A percentile compares a stretch with the other conserved stretches of the same genome.
phyloP scores from a whole-genome alignment of 352 stramenopile genomes.

The Achlya hypogyna region DNA sequence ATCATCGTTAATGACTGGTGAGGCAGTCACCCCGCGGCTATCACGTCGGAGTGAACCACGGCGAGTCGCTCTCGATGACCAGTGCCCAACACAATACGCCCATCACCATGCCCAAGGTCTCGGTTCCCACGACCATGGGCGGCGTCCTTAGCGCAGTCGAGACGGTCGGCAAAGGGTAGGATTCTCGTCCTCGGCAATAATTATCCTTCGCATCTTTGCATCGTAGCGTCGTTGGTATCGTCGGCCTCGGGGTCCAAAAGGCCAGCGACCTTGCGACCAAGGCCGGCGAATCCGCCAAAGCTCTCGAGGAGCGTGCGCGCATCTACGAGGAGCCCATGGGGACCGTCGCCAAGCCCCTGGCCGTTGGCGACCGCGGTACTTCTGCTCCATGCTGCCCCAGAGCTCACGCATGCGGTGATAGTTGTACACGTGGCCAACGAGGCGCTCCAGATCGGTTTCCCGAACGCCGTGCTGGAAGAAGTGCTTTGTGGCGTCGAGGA shows the following conservation, averaged over 20 bases:
- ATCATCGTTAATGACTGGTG: not conserved
- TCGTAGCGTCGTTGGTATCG: constrained; percentile 8
- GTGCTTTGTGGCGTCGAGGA: constrained; percentile 13
- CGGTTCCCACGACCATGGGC: constrained; percentile 16
- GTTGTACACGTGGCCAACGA: constrained; percentile 6
- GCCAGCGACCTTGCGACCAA: constrained; percentile 6
- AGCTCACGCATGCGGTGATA: not conserved
- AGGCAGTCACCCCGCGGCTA: not conserved
- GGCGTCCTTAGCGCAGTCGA: constrained; percentile 5
- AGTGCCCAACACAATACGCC: constrained; percentile 13
- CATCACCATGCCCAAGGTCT: constrained; percentile 14
- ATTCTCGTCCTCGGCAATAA: not conserved
- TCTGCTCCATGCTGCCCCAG: not conserved
- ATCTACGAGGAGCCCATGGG: constrained; percentile 15
- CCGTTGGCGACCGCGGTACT: not conserved
- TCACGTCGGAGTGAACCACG: constrained; percentile 1
- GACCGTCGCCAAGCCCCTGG: not conserved
- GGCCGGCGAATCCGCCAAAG: constrained; percentile 3
- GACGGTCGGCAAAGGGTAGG: constrained; percentile 11
- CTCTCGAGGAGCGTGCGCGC: constrained; percentile 12
- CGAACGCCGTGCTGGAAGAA: constrained; percentile 3
- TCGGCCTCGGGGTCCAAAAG: constrained; percentile 8
- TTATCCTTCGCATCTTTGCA: not conserved
- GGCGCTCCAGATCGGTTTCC: not conserved
- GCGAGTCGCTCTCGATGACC: constrained; percentile 9